Evolutionary conservation across 257 asterid genomes (phyloP).

Genomic region (Knoxia roxburghii): DNA sequence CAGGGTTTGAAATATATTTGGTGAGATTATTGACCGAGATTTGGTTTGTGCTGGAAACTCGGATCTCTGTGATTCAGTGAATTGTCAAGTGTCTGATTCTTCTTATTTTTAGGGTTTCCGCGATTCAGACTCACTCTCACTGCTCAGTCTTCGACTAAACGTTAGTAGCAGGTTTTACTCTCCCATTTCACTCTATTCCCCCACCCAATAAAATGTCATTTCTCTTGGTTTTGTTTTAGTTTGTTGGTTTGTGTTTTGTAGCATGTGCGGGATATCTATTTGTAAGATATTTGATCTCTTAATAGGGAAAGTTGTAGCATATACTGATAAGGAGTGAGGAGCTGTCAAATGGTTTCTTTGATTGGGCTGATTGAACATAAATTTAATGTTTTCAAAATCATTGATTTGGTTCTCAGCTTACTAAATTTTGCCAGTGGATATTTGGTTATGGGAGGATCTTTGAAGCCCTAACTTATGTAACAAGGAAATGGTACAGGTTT

Average conservation of each 20-base stretch:
- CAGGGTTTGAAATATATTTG: constrained; percentile 14
- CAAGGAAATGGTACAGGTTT: neutral
- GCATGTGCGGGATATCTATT: neutral
- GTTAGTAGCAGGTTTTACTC: constrained; percentile 13
- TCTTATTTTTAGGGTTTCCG: constrained; percentile 43
- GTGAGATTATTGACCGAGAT: constrained; percentile 25
- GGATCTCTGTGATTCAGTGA: constrained; percentile 61
- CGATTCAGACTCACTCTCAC: constrained; percentile 19
- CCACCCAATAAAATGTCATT: neutral
- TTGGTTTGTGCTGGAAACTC: constrained; percentile 39
- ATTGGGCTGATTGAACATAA: constrained; percentile 6
- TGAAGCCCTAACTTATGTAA: neutral
- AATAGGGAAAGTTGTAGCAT: neutral
- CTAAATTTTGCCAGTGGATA: neutral
- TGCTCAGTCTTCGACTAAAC: constrained; percentile 12
- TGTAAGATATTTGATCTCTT: neutral
- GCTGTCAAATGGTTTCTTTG: constrained; percentile 6
- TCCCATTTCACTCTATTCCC: constrained; percentile 3
- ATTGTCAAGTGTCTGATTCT: constrained; percentile 30
- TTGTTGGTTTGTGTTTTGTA: neutral
- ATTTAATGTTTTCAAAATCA: neutral
- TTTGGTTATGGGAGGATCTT: neutral
- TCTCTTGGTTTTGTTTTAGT: neutral
- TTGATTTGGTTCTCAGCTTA: neutral
- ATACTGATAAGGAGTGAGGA: neutral